These are phyloP conservation scores for Chaetomium sp. DNA, from an alignment of 2,329 filamentous ascomycete species.

Conservation along the genomic window DNA sequence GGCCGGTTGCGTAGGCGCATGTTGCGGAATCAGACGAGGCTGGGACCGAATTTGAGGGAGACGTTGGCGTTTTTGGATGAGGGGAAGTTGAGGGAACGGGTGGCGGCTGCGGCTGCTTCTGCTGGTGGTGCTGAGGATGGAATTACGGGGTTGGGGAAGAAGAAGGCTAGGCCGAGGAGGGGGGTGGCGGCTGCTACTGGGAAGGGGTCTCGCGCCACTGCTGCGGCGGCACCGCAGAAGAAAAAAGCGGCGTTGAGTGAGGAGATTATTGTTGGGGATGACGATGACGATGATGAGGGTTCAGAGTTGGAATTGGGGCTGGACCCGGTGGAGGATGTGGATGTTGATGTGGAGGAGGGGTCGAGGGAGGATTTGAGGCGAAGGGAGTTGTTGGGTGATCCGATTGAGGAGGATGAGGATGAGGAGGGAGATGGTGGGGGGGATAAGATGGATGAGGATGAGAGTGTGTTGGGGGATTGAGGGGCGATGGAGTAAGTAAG, in stretches of 20 bases:
- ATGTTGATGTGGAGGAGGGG: constrained; percentile 48
- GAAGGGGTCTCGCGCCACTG: constrained; percentile 21
- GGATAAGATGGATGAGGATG: constrained; percentile 36
- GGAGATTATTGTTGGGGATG: constrained; percentile 41
- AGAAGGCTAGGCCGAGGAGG: too few species aligned
- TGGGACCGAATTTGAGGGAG: constrained; percentile 82
- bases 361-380: constrained; percentile 51
- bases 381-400: constrained; percentile 47
- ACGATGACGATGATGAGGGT: constrained; percentile 28
- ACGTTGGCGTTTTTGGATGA: constrained; percentile 75
- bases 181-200: constrained; percentile 18
- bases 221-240: constrained; percentile 21
- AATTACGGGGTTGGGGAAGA: too few species aligned
- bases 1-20: constrained; percentile 65
- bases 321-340: constrained; percentile 21
- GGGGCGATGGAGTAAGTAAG: neutral
- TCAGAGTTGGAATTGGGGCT: neutral
- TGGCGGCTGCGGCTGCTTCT: constrained; percentile 31
- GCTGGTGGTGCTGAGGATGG: constrained; percentile 23
- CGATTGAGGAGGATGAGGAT: constrained; percentile 37
- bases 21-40: constrained; percentile 67
- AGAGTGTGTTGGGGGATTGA: constrained; percentile 41
- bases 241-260: constrained; percentile 37
- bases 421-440: constrained; percentile 28
- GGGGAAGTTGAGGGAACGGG: constrained; percentile 46